Conservation (phyloP, 208 protist genomes). For the Tritrichomonas foetus region DNA sequence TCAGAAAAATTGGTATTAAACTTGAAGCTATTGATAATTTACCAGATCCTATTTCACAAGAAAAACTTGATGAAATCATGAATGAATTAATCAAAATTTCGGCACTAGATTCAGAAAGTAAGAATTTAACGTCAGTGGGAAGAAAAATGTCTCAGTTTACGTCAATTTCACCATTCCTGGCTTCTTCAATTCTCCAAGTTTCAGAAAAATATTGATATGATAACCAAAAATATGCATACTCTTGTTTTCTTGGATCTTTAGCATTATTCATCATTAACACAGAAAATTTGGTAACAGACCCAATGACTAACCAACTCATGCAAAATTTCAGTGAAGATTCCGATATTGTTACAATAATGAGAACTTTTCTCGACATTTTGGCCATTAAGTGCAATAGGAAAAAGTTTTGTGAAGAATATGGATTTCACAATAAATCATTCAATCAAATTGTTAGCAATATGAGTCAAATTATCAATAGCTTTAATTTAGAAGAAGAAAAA, state of each 20-base stretch:
- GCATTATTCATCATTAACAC: too few species aligned
- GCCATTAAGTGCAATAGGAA: too few species aligned
- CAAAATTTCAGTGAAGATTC: background rate
- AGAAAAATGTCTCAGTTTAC: background rate
- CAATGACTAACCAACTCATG: background rate
- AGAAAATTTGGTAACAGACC: background rate
- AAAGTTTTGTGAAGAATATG: too few species aligned
- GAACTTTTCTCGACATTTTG: background rate
- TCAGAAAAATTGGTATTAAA: background rate
- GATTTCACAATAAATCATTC: too few species aligned
- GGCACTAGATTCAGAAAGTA: background rate
- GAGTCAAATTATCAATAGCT: too few species aligned
- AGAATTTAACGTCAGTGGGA: background rate
- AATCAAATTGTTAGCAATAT: too few species aligned
- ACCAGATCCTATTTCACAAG: background rate
- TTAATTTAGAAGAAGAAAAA: too few species aligned
- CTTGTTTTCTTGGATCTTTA: background rate
- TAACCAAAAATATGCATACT: too few species aligned
- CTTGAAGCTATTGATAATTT: background rate
- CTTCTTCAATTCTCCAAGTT: background rate
- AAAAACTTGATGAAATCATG: background rate
- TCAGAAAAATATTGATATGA: too few species aligned
- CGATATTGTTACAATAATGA: background rate
- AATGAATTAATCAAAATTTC: too few species aligned
- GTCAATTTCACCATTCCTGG: background rate